phyloP scores from a whole-genome alignment of 1,139 yeast genomes.

The Lodderomyces beijingensis region DNA sequence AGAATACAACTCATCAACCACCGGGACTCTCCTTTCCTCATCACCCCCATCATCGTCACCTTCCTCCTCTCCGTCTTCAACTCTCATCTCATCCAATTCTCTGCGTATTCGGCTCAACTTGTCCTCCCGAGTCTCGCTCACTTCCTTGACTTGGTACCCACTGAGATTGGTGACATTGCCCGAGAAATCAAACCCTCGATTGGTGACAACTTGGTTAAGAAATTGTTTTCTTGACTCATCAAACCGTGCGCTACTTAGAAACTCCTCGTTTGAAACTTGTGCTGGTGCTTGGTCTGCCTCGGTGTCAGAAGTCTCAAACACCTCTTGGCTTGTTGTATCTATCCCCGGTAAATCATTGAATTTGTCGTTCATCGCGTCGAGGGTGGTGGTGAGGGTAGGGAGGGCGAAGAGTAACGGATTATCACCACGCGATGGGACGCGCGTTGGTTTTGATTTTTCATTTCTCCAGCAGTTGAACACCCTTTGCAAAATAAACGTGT shows the following conservation, averaged over 20 bases:
- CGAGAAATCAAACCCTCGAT: constrained; percentile 32
- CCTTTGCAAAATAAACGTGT: too few species aligned
- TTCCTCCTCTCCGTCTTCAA: neutral
- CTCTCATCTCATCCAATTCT: constrained; percentile 35
- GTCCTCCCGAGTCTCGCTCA: constrained; percentile 38
- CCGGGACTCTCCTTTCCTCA: too few species aligned
- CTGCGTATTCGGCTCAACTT: constrained; percentile 40
- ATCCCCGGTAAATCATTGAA: constrained; percentile 27
- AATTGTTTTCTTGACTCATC: constrained; percentile 20
- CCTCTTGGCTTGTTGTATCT: constrained; percentile 28
- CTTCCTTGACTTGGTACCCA: constrained; percentile 13
- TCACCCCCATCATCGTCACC: too few species aligned
- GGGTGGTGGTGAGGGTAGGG: too few species aligned
- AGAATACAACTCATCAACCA: neutral
- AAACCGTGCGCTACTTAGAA: too few species aligned
- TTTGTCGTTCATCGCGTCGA: too few species aligned
- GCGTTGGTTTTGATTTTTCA: too few species aligned
- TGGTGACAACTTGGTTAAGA: constrained; percentile 15
- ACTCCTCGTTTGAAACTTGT: too few species aligned
- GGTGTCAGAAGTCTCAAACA: constrained; percentile 49
- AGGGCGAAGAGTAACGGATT: too few species aligned
- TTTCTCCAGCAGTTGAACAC: too few species aligned
- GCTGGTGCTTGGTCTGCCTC: constrained; percentile 20
- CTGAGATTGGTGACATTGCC: constrained; percentile 26
- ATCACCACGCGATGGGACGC: too few species aligned